Evolutionary conservation across 129 eudicot species (phyloP), one percentile per base, ranked within the genome.

Genomic region (sunflower (Helianthus annuus)): DNA sequence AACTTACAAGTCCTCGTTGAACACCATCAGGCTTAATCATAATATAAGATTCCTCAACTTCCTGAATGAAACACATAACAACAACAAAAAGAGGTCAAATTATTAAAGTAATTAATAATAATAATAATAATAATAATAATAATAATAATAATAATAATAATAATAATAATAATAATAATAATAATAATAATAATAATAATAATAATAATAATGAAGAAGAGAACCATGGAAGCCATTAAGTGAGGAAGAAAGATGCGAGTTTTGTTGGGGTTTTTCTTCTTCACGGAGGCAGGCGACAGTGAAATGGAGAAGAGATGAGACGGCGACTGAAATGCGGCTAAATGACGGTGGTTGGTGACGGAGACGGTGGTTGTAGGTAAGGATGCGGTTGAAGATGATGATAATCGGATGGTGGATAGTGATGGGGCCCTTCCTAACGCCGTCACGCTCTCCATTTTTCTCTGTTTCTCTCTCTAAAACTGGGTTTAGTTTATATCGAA

Each of bases 21-120:
- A 94, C 98, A 19, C 98, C 98, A 77, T 94, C 98, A 7, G 98
- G 98, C 79, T 94, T 94, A 78, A 94, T 88, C 98, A 94, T 94
- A 66, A 94, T 94, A 71, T 94, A 94, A 14, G 86, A 87, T 77
- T 85, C 86, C 79, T 94, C 98, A 76, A 90, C 92, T 75, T 89
- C 84, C 89, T 83, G 77, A 56, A 39, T 83, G 77, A 56, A 39
- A 56, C n/a, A 32, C 14, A 49, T 3, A 44, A 72, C 12, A 36
- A 51, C 39, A 42, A 19, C 22, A 19, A 19, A 22, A 7, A 4
- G 13, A 63, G 40, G 51, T 48, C 40, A 53, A 68, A 59, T 60
- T 27, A 19, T 19, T 19, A 19, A 19, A 19, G 22, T 19, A 19
- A 19, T 19, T 19, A 19, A 0, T 19, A 19, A 19, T 19, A 19